Conservation (phyloP, 2,329 filamentous ascomycete genomes). For the Parastagonospora avenae region DNA sequence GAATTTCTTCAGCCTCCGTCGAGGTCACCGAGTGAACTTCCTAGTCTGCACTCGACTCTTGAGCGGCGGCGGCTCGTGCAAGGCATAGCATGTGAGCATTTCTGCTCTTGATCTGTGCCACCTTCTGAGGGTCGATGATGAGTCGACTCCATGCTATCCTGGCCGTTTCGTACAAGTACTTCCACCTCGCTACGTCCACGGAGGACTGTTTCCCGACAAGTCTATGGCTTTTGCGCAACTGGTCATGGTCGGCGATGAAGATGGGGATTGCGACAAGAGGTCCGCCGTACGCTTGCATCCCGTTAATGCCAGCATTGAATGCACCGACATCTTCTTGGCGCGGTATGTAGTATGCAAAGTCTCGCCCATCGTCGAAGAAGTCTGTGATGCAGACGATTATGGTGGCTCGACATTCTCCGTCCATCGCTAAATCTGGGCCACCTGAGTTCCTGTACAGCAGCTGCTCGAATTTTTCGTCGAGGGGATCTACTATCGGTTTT, state of each 20-base stretch:
- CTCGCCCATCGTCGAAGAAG: constrained; percentile 22
- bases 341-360: constrained; percentile 26
- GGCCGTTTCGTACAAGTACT: constrained; percentile 26
- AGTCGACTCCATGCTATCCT: constrained; percentile 22
- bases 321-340: constrained; percentile 12
- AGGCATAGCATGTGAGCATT: neutral
- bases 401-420: neutral
- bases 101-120: constrained; percentile 1
- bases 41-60: neutral
- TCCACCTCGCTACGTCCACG: constrained; percentile 18
- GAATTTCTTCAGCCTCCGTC: neutral
- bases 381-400: constrained; percentile 22
- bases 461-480: constrained; percentile 7
- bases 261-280: constrained; percentile 19
- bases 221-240: neutral
- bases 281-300: constrained; percentile 21
- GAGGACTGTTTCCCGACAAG: neutral
- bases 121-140: constrained; percentile 7
- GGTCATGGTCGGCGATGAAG: neutral
- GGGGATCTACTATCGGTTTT: neutral
- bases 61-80: neutral
- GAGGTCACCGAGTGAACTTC: constrained; percentile 1
- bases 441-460: constrained; percentile 7
- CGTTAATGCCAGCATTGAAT: constrained; percentile 18
- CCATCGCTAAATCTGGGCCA: neutral